Evolutionary conservation across 2,329 filamentous ascomycete species (phyloP), one percentile per base, ranked within the genome.

Genomic region (Ophiobolus disseminans): DNA sequence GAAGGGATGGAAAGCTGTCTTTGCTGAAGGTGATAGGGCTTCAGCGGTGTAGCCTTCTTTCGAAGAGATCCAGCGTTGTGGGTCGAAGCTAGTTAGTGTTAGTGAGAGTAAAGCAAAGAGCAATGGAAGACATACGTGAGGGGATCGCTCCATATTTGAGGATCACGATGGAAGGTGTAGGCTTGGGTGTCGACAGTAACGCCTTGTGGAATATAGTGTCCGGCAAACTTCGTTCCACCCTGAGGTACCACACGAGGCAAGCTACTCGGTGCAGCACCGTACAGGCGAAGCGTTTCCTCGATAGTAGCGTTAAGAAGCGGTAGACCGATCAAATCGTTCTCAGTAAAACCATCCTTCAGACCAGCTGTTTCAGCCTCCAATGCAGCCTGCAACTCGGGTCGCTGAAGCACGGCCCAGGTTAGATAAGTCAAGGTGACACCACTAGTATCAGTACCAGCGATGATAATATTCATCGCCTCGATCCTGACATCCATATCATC

Each of bases 1-100:
- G 65, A 90, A 90, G 0, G 86, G 85, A 76, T 85, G 84, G 55
- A 86, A 88, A 13, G 82, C 82, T 2, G 80, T 76, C 42, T 81
- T 79, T 0, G 70, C 69, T 2, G 58, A 63, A 0, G 63, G 49
- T 0, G 65, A 62, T 1, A 53, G 50, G 6, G 65, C 63, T 57
- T 69, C 63, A 2, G 61, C 59, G 2, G 59, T 40, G 21, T 44
- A 44, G 32, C 23, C 57, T 35, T 60, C 63, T 26, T 64, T 56
- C 1, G 55, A 50, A 2, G 58, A 44, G 35, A 69, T 57, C 69
- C 66, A 74, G 35, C 69, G 68, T 8, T 56, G 44, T 1, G 69
- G 70, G 34, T 72, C 56, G 53, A 72, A 74, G 7, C 71, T 74
- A 40, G 10, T 3, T 4, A 10, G 5, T 4, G 19, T 51, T 8